Evolutionary conservation across 768 basidiomycete species (phyloP), one percentile per base, ranked within the genome.

Genomic region (Tricholoma bakamatsutake): DNA sequence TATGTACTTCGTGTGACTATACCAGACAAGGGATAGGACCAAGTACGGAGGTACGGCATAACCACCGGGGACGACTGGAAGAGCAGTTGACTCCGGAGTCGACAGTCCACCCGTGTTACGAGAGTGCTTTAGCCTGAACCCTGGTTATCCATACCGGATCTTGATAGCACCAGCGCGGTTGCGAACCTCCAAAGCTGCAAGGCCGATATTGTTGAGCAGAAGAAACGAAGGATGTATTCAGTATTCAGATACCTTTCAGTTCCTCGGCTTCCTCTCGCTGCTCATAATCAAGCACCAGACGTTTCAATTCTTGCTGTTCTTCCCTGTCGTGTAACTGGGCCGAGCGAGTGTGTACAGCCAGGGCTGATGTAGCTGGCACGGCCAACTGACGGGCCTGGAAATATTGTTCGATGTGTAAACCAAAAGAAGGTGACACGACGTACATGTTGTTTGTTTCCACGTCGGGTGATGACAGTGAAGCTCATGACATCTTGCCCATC

Each of bases 251-350:
- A 87, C 89, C 88, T 81, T 83, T 89, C 62, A 88, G 64, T 64
- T 90, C 89, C 66, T 91, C 89, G 3, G 81, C 87, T 71, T 92
- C 91, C 69, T 93, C 92, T 33, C 87, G 87, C 63, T 93, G 91
- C 65, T 93, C 92, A 59, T 93, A 94, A 67, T 93, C 82, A 52
- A 96, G 80, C 3, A 97, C 97, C 17, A 98, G 80, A n/a, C 87
- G 84, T 75, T 99, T 99, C 61, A 99, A 74, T 58, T 98, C 92
- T 69, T 98, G 93, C 62, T 98, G 96, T 67, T 99, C 97, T 6
- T 91, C 93, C 71, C 88, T 91, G 71, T 95, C 93, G 67, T 94
- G 93, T 59, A 91, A 75, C 65, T 98, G 97, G 42, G 97, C 92
- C 2, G 89, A 83, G 30, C 88, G 84, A 1, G 94, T 95, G 64